A percentile compares a stretch with the other conserved stretches of the same genome.
Conservation (phyloP, 352 stramenopile genomes). For the Phytophthora idaei region DNA sequence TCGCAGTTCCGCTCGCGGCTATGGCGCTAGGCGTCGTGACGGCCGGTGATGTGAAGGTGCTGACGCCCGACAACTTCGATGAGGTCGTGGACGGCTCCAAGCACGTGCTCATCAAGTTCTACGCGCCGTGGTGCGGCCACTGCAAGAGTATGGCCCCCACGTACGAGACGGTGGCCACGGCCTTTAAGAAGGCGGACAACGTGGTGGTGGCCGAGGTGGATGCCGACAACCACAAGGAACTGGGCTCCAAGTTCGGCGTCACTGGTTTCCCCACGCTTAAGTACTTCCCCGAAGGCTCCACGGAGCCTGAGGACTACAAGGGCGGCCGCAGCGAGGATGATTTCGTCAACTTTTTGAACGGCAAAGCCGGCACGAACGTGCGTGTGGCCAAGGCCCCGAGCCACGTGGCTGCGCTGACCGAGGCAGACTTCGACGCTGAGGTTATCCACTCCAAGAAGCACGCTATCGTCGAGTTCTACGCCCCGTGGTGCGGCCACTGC, state of each 20-base stretch:
- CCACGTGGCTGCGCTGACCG: constrained; percentile 64
- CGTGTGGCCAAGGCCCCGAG: constrained; percentile 73
- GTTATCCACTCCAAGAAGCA: constrained; percentile 87
- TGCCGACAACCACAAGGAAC: constrained; percentile 83
- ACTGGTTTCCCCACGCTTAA: constrained; percentile 95
- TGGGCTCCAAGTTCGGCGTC: constrained; percentile 86
- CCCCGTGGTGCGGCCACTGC: constrained; percentile 95
- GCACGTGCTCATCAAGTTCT: constrained; percentile 90
- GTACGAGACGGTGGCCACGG: constrained; percentile 87
- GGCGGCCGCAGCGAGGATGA: constrained; percentile 86
- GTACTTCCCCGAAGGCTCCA: constrained; percentile 87
- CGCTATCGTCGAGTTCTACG: constrained; percentile 94
- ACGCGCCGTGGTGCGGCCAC: constrained; percentile 92
- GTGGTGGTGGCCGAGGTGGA: constrained; percentile 92
- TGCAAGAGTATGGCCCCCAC: constrained; percentile 87
- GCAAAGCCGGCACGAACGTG: constrained; percentile 75
- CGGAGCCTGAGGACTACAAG: constrained; percentile 84
- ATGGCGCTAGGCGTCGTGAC: constrained; percentile 57
- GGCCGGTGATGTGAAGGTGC: constrained; percentile 76
- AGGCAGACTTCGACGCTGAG: constrained; percentile 76
- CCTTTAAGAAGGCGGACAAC: constrained; percentile 86
- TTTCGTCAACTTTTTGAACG: constrained; percentile 79
- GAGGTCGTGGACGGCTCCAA: constrained; percentile 83
- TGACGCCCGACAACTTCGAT: constrained; percentile 87
- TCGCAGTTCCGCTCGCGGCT: constrained; percentile 49